These are phyloP conservation scores for Sparassis latifolia DNA, from an alignment of 1,284 basidiomycete species.

Conservation along the genomic window DNA sequence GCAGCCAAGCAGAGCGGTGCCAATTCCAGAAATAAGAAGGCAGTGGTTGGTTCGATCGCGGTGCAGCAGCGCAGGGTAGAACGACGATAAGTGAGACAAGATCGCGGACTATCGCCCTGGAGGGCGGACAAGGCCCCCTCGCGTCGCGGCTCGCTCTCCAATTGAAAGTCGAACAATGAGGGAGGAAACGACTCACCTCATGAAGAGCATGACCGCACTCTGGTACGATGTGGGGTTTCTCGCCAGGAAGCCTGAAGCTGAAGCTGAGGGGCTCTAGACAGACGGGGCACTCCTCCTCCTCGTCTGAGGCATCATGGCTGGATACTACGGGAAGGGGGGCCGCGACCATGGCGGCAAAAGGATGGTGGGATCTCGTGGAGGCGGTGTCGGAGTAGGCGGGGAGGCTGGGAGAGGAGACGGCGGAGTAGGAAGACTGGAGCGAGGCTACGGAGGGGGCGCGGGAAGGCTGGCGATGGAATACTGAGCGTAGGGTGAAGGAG, in stretches of 20 bases:
- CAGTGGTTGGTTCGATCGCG: background rate
- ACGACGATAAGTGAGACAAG: background rate
- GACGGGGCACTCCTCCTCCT: slow-evolving; percentile 85
- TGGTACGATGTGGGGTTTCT: slow-evolving; percentile 95
- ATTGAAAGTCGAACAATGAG: too few species aligned
- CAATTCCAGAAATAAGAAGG: background rate
- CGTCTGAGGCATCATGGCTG: slow-evolving; percentile 52
- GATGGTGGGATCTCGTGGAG: slow-evolving; percentile 29
- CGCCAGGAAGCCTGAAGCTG: slow-evolving; percentile 82
- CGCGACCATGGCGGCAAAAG: slow-evolving; percentile 49
- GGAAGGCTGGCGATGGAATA: slow-evolving; percentile 28
- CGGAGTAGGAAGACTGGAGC: slow-evolving; percentile 30
- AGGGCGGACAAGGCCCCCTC: too few species aligned
- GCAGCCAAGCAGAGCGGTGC: too few species aligned
- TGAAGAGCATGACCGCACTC: slow-evolving; percentile 97
- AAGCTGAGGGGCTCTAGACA: slow-evolving; percentile 88
- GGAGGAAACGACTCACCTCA: slow-evolving; percentile 49
- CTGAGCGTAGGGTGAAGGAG: slow-evolving; percentile 28
- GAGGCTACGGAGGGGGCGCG: slow-evolving; percentile 31
- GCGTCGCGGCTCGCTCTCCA: too few species aligned
- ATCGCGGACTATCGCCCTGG: background rate
- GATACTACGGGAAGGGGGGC: slow-evolving; percentile 65
- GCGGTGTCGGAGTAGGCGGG: slow-evolving; percentile 12
- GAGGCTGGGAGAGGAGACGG: slow-evolving; percentile 18
- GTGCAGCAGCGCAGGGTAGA: background rate